A percentile compares a stretch with the other conserved stretches of the same genome.
Conservation (phyloP, 345 rosid genomes). For the Stellera chamaejasme region DNA sequence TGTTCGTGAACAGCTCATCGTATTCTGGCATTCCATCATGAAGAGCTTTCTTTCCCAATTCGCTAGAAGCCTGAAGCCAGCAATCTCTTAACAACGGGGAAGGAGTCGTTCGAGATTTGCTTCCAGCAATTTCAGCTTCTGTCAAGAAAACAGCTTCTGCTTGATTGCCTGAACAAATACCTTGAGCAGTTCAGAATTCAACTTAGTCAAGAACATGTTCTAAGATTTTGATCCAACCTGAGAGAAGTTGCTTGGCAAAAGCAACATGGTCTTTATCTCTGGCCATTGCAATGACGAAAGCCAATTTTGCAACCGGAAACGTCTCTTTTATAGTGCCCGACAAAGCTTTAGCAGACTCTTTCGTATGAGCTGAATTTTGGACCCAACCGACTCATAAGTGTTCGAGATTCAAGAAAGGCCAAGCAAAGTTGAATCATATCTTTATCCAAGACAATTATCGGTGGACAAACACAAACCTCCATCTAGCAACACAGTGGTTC, state of each 20-base stretch:
- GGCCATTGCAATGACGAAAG: slow-evolving; percentile 82
- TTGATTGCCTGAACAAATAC: slow-evolving; percentile 29
- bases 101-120: slow-evolving; percentile 49
- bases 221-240: slow-evolving; percentile 25
- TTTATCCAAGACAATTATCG: background rate
- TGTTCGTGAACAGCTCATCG: slow-evolving; percentile 14
- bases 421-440: background rate
- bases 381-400: background rate
- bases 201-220: background rate
- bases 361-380: slow-evolving; percentile 62
- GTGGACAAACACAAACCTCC: slow-evolving; percentile 48
- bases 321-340: slow-evolving; percentile 42
- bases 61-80: slow-evolving; percentile 62
- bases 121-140: slow-evolving; percentile 70
- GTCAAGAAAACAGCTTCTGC: slow-evolving; percentile 58
- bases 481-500: slow-evolving; percentile 71
- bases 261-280: slow-evolving; percentile 78
- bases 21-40: slow-evolving; percentile 22
- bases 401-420: background rate
- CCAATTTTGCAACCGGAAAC: slow-evolving; percentile 46
- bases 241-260: slow-evolving; percentile 75
- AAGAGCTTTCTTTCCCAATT: slow-evolving; percentile 29
- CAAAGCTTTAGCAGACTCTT: slow-evolving; percentile 82
- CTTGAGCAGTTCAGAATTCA: background rate
- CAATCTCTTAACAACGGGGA: slow-evolving; percentile 40